Percentiles rank a stretch among this genome's conserved stretches.
Conservation (phyloP, 208 protist genomes). For the Balamuthia mandrillaris region DNA sequence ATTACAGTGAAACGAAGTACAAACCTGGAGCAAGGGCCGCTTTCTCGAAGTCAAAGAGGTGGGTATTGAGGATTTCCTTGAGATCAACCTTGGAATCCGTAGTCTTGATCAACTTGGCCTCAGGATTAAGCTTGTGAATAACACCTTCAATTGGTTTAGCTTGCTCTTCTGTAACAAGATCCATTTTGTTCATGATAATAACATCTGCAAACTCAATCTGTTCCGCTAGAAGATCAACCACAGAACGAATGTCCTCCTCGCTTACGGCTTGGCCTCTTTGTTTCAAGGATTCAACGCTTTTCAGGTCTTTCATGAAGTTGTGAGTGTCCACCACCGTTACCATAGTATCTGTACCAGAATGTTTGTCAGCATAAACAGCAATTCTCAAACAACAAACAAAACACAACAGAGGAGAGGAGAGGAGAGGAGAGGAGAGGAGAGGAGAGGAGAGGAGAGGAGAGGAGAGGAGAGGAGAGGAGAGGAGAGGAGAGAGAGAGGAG, state of each 20-base stretch:
- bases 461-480: too few species aligned
- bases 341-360: slow-evolving; percentile 58
- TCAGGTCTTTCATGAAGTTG: slow-evolving; percentile 6
- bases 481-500: too few species aligned
- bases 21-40: slow-evolving; percentile 44
- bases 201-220: slow-evolving; percentile 82
- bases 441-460: too few species aligned
- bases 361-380: background rate
- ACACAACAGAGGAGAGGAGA: too few species aligned
- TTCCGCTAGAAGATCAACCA: slow-evolving; percentile 73
- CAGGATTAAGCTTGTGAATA: slow-evolving; percentile 71
- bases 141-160: slow-evolving; percentile 42
- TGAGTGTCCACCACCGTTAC: slow-evolving; percentile 71
- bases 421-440: too few species aligned
- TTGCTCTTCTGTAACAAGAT: slow-evolving; percentile 64
- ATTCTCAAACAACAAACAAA: background rate
- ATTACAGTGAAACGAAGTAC: too few species aligned
- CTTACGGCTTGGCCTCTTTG: background rate
- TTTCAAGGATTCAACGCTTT: background rate
- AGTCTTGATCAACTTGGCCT: slow-evolving; percentile 67
- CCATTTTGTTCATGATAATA: slow-evolving; percentile 84
- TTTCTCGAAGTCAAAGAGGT: slow-evolving; percentile 64
- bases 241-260: slow-evolving; percentile 54
- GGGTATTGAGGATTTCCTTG: slow-evolving; percentile 63
- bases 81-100: slow-evolving; percentile 46